Evolutionary conservation across 352 stramenopile genomes (phyloP).

Genomic region (Globisporangium paroecandrum): DNA sequence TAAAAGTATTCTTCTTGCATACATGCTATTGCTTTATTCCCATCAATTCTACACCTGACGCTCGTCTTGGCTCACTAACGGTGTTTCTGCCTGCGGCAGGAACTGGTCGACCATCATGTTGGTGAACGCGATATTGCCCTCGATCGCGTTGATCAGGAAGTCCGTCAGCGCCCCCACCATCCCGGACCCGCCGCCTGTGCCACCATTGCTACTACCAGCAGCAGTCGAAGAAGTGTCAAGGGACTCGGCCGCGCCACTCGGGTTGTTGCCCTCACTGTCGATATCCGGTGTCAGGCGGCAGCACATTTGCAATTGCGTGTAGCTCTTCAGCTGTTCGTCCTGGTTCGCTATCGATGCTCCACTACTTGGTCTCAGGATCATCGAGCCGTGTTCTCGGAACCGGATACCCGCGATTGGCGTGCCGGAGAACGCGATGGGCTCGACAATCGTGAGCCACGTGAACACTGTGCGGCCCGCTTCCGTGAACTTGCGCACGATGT

Average conservation of each 20-base stretch:
- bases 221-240: not conserved
- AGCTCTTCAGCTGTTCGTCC: not conserved
- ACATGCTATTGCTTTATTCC: too few relatives aligned
- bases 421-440: slow-evolving; percentile 2
- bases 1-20: too few relatives aligned
- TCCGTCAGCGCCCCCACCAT: not conserved
- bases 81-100: not conserved
- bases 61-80: not conserved
- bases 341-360: not conserved
- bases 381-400: not conserved
- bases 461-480: not conserved
- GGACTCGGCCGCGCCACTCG: not conserved
- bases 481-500: not conserved
- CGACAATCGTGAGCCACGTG: not conserved
- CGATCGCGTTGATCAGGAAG: slow-evolving; percentile 6
- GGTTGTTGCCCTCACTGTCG: not conserved
- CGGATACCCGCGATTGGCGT: not conserved
- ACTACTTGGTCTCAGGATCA: not conserved
- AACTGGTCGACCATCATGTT: slow-evolving; percentile 6
- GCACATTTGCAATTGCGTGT: not conserved
- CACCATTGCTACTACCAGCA: not conserved
- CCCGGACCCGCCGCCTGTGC: not conserved
- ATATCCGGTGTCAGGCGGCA: not conserved
- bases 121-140: slow-evolving; percentile 2
- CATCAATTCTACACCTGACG: too few relatives aligned